phyloP scores from a whole-genome alignment of 1,284 basidiomycete species.

The Microbotryum intermedium region DNA sequence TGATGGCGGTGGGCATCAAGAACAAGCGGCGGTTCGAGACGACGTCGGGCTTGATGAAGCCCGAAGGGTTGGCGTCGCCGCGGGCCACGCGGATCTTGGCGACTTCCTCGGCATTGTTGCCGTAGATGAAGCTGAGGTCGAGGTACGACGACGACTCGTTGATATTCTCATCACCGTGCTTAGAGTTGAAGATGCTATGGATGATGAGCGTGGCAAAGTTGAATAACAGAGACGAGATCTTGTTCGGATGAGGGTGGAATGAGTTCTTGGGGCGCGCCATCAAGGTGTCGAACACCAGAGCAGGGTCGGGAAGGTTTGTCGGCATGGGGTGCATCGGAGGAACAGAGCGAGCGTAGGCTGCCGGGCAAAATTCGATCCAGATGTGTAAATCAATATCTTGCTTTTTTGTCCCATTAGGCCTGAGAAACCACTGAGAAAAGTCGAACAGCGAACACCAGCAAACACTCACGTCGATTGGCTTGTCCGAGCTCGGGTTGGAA shows the following conservation, averaged over 20 bases:
- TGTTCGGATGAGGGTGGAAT: slow-evolving; percentile 66
- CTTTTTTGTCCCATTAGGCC: no score
- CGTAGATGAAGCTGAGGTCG: slow-evolving; percentile 50
- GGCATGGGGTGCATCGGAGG: slow-evolving; percentile 20
- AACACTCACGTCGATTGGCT: slow-evolving; percentile 12
- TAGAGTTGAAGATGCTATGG: slow-evolving; percentile 59
- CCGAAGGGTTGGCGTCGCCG: slow-evolving; percentile 50
- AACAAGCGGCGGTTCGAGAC: slow-evolving; percentile 61
- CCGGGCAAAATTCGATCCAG: not conserved
- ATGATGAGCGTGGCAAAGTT: slow-evolving; percentile 68
- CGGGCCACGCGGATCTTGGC: slow-evolving; percentile 51
- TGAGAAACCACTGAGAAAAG: not conserved
- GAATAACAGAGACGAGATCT: slow-evolving; percentile 53
- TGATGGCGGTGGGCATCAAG: slow-evolving; percentile 62
- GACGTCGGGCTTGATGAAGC: slow-evolving; percentile 56
- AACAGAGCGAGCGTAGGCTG: slow-evolving; percentile 28
- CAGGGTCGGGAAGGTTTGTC: slow-evolving; percentile 56
- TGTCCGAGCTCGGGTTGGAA: slow-evolving; percentile 20
- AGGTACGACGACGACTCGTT: slow-evolving; percentile 67
- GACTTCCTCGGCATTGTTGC: slow-evolving; percentile 49
- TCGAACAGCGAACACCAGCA: no score
- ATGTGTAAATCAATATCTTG: not conserved
- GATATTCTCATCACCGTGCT: slow-evolving; percentile 42
- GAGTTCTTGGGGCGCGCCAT: slow-evolving; percentile 50
- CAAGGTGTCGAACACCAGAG: slow-evolving; percentile 66